Base-by-base conservation (phyloP, 257 asterid species). In the Nicotiana knightiana region DNA sequence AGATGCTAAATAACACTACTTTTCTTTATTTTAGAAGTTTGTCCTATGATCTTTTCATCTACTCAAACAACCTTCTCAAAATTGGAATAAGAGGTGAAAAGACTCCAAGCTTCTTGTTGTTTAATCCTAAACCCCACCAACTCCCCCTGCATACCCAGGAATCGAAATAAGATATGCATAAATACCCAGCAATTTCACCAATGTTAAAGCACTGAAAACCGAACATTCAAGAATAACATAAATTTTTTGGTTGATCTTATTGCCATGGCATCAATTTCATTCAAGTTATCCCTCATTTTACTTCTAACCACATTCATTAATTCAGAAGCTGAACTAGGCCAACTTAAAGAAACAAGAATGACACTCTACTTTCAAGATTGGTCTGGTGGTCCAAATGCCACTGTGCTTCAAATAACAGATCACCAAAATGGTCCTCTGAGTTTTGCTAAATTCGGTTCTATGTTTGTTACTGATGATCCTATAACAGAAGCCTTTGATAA, bases 381-480 rank as follows among this genome's bases (percentile, higher is more conserved):
- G 53, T 88, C 92, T 0, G 93, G 90, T 8, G 91, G 89, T 57
- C 81, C 87, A 2, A 88, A 90, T 7, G 79, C 93, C 10, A 90
- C 93, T 3, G 88, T 87, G 18, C 67, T 90, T 9, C 85, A 87
- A 71, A 82, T 90, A 43, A 83, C 86, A 8, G 88, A 84, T 67
- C 84, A 59, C 1, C 39, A 81, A 39, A 75, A 66, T 5, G 89
- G 81, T 61, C 84, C 77, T n/a, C 87, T 85, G 9, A 66, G 83
- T 37, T 90, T 90, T 87, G 63, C 77, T 12, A 85, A 76, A 2
- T 90, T 90, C 2, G 93, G 93, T 46, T 86, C 92, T 81, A 82
- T 90, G 3, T 90, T 88, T 21, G 82, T 86, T 82, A 87, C 89
- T 1, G 93, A 90, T 7, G 92, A 88, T 59, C 91, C 92, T 4